Percentiles rank a stretch among this genome's conserved stretches.
Evolutionary conservation across 164 flowering plant genomes (phyloP).

Genomic region (Pachysandra terminalis): DNA sequence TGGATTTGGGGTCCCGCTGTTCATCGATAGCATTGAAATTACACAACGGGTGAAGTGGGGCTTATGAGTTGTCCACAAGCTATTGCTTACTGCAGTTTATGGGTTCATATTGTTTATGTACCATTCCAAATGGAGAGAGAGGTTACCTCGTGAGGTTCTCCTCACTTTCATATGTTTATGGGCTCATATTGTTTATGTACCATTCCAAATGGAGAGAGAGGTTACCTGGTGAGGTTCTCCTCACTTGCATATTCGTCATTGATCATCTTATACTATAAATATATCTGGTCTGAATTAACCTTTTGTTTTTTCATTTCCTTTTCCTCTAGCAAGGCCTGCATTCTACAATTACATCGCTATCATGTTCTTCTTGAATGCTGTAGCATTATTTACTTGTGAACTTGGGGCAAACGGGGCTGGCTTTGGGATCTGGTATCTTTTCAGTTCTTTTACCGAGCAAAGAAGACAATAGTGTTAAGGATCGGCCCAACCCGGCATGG

Average conservation of each 20-base stretch:
- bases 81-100: slow-evolving; percentile 63
- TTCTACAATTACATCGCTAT: slow-evolving; percentile 61
- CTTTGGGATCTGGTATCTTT: slow-evolving; percentile 63
- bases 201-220: slow-evolving; percentile 85
- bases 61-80: slow-evolving; percentile 62
- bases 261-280: neutral
- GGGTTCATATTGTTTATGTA: slow-evolving; percentile 67
- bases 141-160: slow-evolving; percentile 58
- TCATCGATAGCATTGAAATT: slow-evolving; percentile 43
- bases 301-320: neutral
- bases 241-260: neutral
- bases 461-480: too few relatives aligned
- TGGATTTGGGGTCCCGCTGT: slow-evolving; percentile 79
- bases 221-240: slow-evolving; percentile 35
- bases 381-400: slow-evolving; percentile 49
- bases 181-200: slow-evolving; percentile 63
- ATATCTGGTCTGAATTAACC: neutral
- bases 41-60: slow-evolving; percentile 58
- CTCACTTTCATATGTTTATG: slow-evolving; percentile 35
- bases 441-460: neutral
- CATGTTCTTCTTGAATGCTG: slow-evolving; percentile 56
- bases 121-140: slow-evolving; percentile 82
- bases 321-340: slow-evolving; percentile 70
- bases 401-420: slow-evolving; percentile 50
- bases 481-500: too few relatives aligned